phyloP scores from a whole-genome alignment of 495 filamentous ascomycete species.

The Penicillium paradoxum region DNA sequence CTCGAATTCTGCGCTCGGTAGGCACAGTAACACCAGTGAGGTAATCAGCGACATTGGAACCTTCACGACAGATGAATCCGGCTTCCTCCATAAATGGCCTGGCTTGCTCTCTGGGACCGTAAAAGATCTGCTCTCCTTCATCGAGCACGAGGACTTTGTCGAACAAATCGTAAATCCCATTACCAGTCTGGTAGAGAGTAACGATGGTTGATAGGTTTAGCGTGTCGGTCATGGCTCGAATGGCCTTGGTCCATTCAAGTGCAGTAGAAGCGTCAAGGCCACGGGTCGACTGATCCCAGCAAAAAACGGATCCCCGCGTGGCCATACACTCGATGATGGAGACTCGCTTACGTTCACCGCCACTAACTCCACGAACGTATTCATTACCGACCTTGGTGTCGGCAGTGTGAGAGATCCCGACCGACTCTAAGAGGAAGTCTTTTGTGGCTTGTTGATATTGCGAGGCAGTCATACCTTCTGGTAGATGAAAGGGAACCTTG shows the following conservation, averaged over 20 bases:
- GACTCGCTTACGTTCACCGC: constrained; percentile 74
- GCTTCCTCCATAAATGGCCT: constrained; percentile 62
- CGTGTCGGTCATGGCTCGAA: constrained; percentile 45
- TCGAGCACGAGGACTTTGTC: constrained; percentile 68
- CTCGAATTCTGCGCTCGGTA: constrained; percentile 54
- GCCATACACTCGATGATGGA: constrained; percentile 63
- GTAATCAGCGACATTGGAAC: constrained; percentile 67
- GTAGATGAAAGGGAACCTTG: constrained; percentile 34
- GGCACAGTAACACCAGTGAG: constrained; percentile 69
- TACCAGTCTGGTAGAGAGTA: constrained; percentile 59
- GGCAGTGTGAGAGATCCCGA: constrained; percentile 75
- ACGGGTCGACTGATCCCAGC: constrained; percentile 59
- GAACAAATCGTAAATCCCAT: constrained; percentile 57
- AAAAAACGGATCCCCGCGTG: constrained; percentile 54
- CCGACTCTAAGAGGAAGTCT: constrained; percentile 63
- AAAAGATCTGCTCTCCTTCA: constrained; percentile 58
- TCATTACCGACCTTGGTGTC: constrained; percentile 77
- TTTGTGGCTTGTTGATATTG: constrained; percentile 51
- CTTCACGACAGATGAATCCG: constrained; percentile 59
- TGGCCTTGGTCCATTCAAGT: constrained; percentile 48
- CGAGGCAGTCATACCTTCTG: constrained; percentile 34
- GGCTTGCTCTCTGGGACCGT: constrained; percentile 55
- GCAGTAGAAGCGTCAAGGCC: constrained; percentile 60
- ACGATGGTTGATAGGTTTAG: constrained; percentile 44
- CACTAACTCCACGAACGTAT: constrained; percentile 76